Evolutionary conservation across 495 filamentous ascomycete genomes (phyloP), one percentile per base, ranked within the genome.

Genomic region (Daldinia bambusicola): DNA sequence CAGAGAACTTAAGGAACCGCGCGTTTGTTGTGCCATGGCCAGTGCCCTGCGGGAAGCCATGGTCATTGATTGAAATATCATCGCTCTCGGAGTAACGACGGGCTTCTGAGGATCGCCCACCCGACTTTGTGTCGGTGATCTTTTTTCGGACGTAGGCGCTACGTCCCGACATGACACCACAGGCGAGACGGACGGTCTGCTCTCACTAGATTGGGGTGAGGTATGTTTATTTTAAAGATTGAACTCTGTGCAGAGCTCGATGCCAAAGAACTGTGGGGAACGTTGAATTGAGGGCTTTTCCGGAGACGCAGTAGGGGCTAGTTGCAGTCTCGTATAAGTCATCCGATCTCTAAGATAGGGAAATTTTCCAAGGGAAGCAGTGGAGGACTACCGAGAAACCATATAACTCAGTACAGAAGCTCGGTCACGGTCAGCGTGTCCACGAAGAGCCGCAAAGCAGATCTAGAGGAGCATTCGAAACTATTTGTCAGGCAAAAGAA

Each of bases 141-240:
- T 84, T 84, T 72, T 86, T 87, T 61, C 84, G 80, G 64, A 86
- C 84, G 70, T 85, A 81, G 16, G 84, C 84, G 70, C 84, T 87
- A 51, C 84, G 77, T 55, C 84, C 84, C n/a, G 84, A 87, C 84
- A 87, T 87, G 61, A 48, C 79, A 30, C 48, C 26, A 32, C 2
- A n/a, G 37, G 40, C 20, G 40, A 31, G 14, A 13, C 7, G 43
- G 38, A 13, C 12, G 9, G 12, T 34, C 34, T 13, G 6, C 18
- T 48, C 18, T 16, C 6, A 16, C 18, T 26, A 1, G 20, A 8
- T 22, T 48, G 18, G 18, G 9, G 22, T 20, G 1, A 26, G 26
- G 26, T 48, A 48, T 10, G 43, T 48, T 22, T 18, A 48, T 4
- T 9, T 48, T 48, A 13, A 13, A 10, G 20, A 20, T 22, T 0